These are phyloP conservation scores for Mallotus nudiflorus DNA, from an alignment of 345 rosid genomes.

Conservation along the genomic window DNA sequence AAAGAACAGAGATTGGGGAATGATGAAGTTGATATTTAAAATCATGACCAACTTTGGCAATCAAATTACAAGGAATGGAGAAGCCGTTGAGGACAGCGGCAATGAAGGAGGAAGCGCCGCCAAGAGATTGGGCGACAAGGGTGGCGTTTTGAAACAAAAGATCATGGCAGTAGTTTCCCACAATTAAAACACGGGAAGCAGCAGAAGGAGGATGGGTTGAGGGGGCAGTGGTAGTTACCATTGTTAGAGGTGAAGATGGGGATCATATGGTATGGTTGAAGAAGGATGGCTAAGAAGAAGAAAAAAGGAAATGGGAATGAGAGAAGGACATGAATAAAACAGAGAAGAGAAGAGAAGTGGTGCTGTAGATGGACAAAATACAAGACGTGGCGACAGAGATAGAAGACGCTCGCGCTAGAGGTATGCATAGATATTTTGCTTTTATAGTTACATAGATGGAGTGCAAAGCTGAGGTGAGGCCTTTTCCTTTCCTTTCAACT, in stretches of 20 bases:
- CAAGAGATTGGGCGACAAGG: constrained; percentile 75
- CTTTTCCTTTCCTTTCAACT: too few species aligned
- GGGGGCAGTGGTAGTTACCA: constrained; percentile 12
- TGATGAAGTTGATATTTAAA: constrained; percentile 55
- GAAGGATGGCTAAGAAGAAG: too few species aligned
- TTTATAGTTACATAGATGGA: too few species aligned
- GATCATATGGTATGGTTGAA: too few species aligned
- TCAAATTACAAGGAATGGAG: constrained; percentile 47
- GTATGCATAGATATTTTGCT: too few species aligned
- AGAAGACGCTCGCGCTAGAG: too few species aligned
- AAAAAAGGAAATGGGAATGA: background rate
- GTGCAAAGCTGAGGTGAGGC: too few species aligned
- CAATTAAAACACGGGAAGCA: constrained; percentile 55
- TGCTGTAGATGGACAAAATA: background rate
- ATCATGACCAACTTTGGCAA: constrained; percentile 77
- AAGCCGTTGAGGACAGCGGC: constrained; percentile 58
- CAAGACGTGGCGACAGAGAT: background rate
- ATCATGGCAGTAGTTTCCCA: constrained; percentile 93
- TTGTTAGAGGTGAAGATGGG: background rate
- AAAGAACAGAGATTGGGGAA: constrained; percentile 41
- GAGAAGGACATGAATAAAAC: too few species aligned
- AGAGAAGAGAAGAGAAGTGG: background rate
- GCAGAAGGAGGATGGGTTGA: constrained; percentile 5
- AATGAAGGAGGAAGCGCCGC: constrained; percentile 94
- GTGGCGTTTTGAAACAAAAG: constrained; percentile 58